phyloP scores from a whole-genome alignment of 176 grass and related monocot species.

The Triticum dicoccoides region DNA sequence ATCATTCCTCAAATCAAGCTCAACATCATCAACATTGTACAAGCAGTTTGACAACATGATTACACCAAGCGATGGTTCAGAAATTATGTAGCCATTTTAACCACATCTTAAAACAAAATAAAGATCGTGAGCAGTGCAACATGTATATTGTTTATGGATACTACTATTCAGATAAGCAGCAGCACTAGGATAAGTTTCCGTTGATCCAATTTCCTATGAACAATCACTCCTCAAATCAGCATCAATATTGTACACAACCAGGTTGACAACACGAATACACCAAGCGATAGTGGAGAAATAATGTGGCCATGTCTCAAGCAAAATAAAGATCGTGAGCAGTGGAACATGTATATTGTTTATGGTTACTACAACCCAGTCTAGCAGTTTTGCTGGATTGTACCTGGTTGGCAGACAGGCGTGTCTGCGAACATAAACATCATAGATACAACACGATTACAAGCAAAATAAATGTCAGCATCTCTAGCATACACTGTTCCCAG shows the following conservation, averaged over 20 bases:
- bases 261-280: neutral
- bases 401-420: neutral
- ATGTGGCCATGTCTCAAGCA: neutral
- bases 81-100: neutral
- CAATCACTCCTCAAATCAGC: too few species aligned
- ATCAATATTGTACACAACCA: neutral
- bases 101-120: neutral
- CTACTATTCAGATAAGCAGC: neutral
- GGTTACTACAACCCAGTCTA: neutral
- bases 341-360: too few species aligned
- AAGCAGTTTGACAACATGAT: neutral
- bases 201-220: neutral
- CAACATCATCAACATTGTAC: neutral
- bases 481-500: conserved; percentile 18
- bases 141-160: too few species aligned
- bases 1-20: neutral
- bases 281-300: neutral
- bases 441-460: neutral
- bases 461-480: conserved; percentile 24
- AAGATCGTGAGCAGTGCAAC: neutral
- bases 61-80: neutral
- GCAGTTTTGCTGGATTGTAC: neutral
- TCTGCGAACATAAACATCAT: neutral
- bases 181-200: neutral
- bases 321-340: neutral